A percentile compares a stretch with the other conserved stretches of the same genome.
phyloP scores from a whole-genome alignment of 2,329 filamentous ascomycete genomes.

The Colletotrichum cordylinicola region DNA sequence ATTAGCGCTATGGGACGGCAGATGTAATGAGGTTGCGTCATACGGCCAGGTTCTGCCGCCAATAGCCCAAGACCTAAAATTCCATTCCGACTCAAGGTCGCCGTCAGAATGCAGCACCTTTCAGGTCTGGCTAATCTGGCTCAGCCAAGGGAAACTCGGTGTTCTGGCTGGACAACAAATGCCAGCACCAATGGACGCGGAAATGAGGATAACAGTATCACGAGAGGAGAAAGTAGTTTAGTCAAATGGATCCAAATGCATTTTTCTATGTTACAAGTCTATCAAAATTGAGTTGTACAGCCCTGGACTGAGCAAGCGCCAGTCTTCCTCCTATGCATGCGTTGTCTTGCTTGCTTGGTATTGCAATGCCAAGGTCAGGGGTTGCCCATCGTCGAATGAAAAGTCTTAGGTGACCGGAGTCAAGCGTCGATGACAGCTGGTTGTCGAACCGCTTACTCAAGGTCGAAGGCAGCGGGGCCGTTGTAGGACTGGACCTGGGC shows the following conservation, averaged over 20 bases:
- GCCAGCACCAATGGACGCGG: too few species aligned
- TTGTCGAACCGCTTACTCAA: neutral
- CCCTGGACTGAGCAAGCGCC: neutral
- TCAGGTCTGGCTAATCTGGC: rapidly evolving
- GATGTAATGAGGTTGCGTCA: neutral
- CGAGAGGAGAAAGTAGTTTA: neutral
- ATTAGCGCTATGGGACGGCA: conserved; percentile 28
- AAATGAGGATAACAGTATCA: neutral
- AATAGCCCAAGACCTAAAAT: too few species aligned
- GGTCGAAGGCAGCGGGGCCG: conserved; percentile 25
- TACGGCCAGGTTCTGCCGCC: too few species aligned
- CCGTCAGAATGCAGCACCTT: neutral
- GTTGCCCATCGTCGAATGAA: neutral
- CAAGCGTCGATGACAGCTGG: neutral
- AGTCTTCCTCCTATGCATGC: neutral
- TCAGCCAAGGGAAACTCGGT: neutral
- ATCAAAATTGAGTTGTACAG: neutral
- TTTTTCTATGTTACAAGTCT: neutral
- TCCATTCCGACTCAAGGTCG: neutral
- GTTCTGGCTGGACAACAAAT: neutral
- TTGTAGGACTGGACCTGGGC: conserved; percentile 33
- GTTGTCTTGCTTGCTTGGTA: neutral
- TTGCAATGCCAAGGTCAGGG: neutral
- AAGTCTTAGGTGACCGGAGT: neutral
- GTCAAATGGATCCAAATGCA: neutral